Base-by-base conservation (phyloP, 2,329 filamentous ascomycete species). In the Diaporthe velutina region DNA sequence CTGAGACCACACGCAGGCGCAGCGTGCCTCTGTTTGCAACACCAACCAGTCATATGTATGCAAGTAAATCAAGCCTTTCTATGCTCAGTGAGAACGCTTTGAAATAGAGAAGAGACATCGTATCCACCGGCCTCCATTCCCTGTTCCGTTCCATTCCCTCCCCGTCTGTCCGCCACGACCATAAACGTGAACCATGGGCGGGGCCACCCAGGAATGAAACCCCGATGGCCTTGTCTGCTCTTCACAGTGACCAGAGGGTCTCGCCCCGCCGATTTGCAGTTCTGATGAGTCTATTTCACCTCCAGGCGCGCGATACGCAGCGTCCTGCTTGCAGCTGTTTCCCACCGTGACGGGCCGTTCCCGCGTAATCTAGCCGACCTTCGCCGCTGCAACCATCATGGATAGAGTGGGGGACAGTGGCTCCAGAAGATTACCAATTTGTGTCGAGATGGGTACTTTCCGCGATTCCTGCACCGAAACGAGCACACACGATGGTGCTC, bases 291-390 rank as follows among this genome's bases (percentile, higher is more conserved):
- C 30, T 28, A 17, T 52, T 38, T 52, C 30, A 45, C 45, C 64
- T 52, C n/a, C 45, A 67, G 64, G 64, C 64, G 64, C 64, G 64
- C 64, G 64, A 67, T 67, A 67, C 64, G 64, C 64, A 67, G 64
- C 64, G 64, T 28, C 64, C 64, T 67, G 64, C 30, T 52, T 45
- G 64, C 64, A 52, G 45, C 64, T 28, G 13, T 12, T 22, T 48
- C 19, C 45, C 30, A 67, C n/a, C 33, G 33, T 35, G 30, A 40
- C 50, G 28, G 30, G 40, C 60, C 38, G 67, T 33, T 38, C 58
- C 58, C n/a, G n/a, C 25, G 35, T 40, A 57, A 45, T 52, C 42
- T n/a, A 40, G 30, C 58, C n/a, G 22, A 33, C 54, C 25, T 48
- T 25, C 35, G 40, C 35, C n/a, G 25, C 7, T 58, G 9, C 10